Percentiles rank a stretch among this genome's conserved stretches.
phyloP scores from a whole-genome alignment of 768 basidiomycete species.

The Lactarius psammicola region DNA sequence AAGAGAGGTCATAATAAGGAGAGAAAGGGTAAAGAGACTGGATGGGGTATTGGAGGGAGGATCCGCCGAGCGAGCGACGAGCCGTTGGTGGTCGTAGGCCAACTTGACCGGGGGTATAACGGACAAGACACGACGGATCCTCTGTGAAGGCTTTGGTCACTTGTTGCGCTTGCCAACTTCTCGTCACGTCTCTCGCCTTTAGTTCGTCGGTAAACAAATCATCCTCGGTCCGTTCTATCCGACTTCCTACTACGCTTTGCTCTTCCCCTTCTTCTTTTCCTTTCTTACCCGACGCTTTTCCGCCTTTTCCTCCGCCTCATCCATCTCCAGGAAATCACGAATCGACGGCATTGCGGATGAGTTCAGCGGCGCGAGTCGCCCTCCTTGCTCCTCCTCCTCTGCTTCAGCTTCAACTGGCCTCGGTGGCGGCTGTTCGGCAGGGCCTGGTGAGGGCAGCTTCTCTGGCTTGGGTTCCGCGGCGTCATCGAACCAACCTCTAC shows the following conservation, averaged over 20 bases:
- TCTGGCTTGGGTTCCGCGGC: constrained; percentile 4
- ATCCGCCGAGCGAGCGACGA: constrained; percentile 54
- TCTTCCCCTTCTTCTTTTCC: constrained; percentile 62
- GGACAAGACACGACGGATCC: constrained; percentile 54
- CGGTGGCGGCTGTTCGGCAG: constrained; percentile 25
- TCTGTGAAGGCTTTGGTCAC: constrained; percentile 22
- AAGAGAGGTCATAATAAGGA: constrained; percentile 28
- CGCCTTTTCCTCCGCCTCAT: constrained; percentile 59
- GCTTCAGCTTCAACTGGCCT: constrained; percentile 42
- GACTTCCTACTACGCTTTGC: constrained; percentile 26
- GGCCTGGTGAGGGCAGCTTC: constrained; percentile 1
- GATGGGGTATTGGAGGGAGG: constrained; percentile 37
- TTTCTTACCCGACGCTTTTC: constrained; percentile 73
- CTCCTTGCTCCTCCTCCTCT: constrained; percentile 45
- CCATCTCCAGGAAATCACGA: constrained; percentile 75
- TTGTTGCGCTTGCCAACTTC: not conserved
- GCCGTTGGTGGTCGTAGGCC: constrained; percentile 41
- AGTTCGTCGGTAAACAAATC: not conserved
- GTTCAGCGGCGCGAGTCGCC: constrained; percentile 68
- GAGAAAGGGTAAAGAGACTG: constrained; percentile 28
- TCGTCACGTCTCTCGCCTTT: not conserved
- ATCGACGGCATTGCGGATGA: constrained; percentile 85
- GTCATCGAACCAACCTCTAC: constrained; percentile 24
- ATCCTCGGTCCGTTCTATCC: not conserved
- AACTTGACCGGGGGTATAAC: constrained; percentile 45